Evolutionary conservation across 495 filamentous ascomycete genomes (phyloP).

Genomic region (Ramalina peruviana): DNA sequence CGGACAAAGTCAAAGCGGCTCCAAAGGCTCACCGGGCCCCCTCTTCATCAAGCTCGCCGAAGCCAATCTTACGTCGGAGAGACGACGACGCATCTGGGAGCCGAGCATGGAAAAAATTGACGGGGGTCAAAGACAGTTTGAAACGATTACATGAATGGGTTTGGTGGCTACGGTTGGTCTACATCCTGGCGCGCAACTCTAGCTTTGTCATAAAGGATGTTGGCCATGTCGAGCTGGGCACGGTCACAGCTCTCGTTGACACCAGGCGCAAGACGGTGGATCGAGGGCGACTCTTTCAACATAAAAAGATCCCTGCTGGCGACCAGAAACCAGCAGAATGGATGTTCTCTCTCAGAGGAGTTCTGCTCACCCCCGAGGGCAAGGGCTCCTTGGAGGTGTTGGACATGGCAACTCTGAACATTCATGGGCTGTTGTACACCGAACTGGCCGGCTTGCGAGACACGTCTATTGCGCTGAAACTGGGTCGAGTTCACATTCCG

Average conservation of each 20-base stretch:
- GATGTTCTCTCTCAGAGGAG: conserved; percentile 73
- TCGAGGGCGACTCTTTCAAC: conserved; percentile 77
- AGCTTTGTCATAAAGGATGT: conserved; percentile 61
- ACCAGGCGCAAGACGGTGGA: conserved; percentile 85
- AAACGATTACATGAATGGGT: conserved; percentile 78
- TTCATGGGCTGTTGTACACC: conserved; percentile 86
- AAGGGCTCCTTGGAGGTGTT: conserved; percentile 76
- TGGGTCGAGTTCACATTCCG: conserved; percentile 79
- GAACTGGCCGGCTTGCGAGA: conserved; percentile 78
- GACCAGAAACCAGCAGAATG: conserved; percentile 82
- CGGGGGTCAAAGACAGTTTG: conserved; percentile 62
- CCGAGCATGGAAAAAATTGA: conserved; percentile 66
- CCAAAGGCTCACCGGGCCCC: conserved; percentile 8
- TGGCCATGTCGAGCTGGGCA: conserved; percentile 72
- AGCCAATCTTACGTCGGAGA: conserved; percentile 9
- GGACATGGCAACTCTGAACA: conserved; percentile 74
- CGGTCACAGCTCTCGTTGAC: conserved; percentile 74
- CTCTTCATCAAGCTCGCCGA: conserved; percentile 8
- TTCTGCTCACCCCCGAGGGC: conserved; percentile 77
- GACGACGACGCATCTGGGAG: conserved; percentile 33
- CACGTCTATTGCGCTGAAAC: conserved; percentile 76
- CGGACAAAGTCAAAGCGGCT: conserved; percentile 1
- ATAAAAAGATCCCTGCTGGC: conserved; percentile 52
- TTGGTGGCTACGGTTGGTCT: conserved; percentile 78
- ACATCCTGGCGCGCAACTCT: conserved; percentile 74